Evolutionary conservation across 1,284 basidiomycete species (phyloP), one percentile per base, ranked within the genome.

Genomic region (Puccinia horiana): DNA sequence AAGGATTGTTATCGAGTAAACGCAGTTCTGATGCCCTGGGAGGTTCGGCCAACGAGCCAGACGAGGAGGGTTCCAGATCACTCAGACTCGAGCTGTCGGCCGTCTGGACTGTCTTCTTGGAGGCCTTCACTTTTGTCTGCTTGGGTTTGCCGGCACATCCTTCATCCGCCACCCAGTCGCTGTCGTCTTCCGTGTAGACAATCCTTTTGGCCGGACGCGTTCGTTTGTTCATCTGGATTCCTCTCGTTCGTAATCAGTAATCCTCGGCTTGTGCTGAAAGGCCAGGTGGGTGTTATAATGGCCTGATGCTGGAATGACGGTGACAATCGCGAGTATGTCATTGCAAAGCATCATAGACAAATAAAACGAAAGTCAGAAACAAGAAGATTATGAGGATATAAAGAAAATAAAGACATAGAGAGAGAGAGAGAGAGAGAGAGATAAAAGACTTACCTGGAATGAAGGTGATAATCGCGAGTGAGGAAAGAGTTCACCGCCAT

Each of bases 1-100:
- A 20, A 49, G 42, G 67, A 49, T 32, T 49, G 14, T 3, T 40
- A 3, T 40, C 61, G 18, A 8, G 4, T 23, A 26, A 8, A 2
- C 20, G 20, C 35, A 12, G 8, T 18, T 52, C 44, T 47, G 16
- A 47, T 47, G 58, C 11, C 29, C 29, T 14, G 29, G 58, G 29
- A 4, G 35, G 32, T 37, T 2, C 61, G 11, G 61, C 61, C 35
- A 65, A 14, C 61, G 61, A 65, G 16, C 61, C 35, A 11, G 69
- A 72, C 5, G 69, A 42, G 14, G 69, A 20, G 69, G 26, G 42
- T 3, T 35, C 49, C 35, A 72, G 49, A n/a, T n/a, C 44, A 20
- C 42, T 72, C 8, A 72, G 69, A 72, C 69, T 72, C 1, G 69
- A 72, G 69, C 69, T 72, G 49, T 49, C 69, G 20, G 23, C 44